A percentile compares a stretch with the other conserved stretches of the same genome.
These are phyloP conservation scores for Madurella fahalii DNA, from an alignment of 2,329 filamentous ascomycete genomes.

Conservation along the genomic window DNA sequence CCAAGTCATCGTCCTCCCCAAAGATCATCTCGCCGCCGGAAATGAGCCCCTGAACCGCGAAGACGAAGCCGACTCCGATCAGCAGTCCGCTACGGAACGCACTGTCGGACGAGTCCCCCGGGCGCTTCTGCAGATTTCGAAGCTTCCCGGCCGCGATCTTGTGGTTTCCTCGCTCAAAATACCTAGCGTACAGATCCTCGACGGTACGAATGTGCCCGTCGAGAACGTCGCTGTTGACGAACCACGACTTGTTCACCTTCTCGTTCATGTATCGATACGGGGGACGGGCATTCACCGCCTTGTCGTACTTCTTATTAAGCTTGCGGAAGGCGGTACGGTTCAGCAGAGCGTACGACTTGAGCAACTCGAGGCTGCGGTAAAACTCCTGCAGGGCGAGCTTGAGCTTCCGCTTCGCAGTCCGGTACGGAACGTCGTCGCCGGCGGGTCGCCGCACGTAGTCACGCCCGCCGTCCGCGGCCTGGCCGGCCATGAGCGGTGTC, in stretches of 20 bases:
- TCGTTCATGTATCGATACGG: slow-evolving; percentile 81
- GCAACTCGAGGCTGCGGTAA: slow-evolving; percentile 83
- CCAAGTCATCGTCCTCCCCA: slow-evolving; percentile 44
- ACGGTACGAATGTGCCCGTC: slow-evolving; percentile 76
- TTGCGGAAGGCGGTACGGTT: slow-evolving; percentile 95
- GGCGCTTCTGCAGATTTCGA: slow-evolving; percentile 63
- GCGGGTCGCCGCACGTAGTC: slow-evolving; percentile 50
- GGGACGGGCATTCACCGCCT: slow-evolving; percentile 74
- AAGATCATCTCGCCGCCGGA: slow-evolving; percentile 54
- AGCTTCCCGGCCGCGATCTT: slow-evolving; percentile 89
- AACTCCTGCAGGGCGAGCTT: slow-evolving; percentile 90
- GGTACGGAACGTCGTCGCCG: slow-evolving; percentile 69
- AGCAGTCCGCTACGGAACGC: slow-evolving; percentile 62
- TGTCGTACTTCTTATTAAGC: slow-evolving; percentile 99
- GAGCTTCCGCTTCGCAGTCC: slow-evolving; percentile 83
- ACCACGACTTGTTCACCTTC: slow-evolving; percentile 85
- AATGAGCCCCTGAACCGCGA: slow-evolving; percentile 61
- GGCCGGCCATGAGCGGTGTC: slow-evolving; percentile 41
- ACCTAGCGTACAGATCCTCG: slow-evolving; percentile 89
- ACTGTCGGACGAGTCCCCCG: slow-evolving; percentile 51
- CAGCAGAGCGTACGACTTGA: slow-evolving; percentile 85
- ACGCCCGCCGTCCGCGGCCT: slow-evolving; percentile 33
- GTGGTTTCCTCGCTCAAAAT: slow-evolving; percentile 90
- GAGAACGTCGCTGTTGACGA: slow-evolving; percentile 81
- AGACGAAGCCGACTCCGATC: slow-evolving; percentile 63